Evolutionary conservation across 768 basidiomycete species (phyloP), one percentile per base, ranked within the genome.

Genomic region (Leccinum truebloodii): DNA sequence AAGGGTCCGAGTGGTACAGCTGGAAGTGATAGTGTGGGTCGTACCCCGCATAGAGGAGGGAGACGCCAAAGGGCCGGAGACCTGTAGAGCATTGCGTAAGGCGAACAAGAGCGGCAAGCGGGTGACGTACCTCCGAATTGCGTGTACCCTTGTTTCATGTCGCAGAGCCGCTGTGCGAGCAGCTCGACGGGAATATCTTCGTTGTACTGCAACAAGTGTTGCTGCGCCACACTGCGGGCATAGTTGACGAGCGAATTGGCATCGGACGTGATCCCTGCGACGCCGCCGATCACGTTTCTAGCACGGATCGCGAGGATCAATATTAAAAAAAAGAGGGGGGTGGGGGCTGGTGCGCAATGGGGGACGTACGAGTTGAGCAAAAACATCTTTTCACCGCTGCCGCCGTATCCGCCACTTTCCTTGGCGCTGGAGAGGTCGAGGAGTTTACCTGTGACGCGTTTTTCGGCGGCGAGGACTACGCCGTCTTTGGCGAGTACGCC

Each of bases 91-190:
- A 22, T 37, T 46, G 10, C 22, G 28, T 28, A n/a, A 6, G 32
- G 39, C 4, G 48, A 22, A n/a, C 16, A 3, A 22, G 5, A n/a
- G 35, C 5, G 12, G n/a, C 35, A 6, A 20, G 41, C 0, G 4
- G 4, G 2, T n/a, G 41, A 59, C 83, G 62, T 65, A 90, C 94
- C 95, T 79, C 96, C 95, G 65, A 86, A 95, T 70, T 98, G 96
- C 41, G 96, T 98, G 73, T 98, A 98, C 8, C 95, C 95, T 73
- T 99, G 97, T 80, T 99, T 99, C 81, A 96, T 86, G 77, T 99
- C 92, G 69, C 96, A 98, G 60, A 99, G 77, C 58, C 90, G 83
- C 72, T 98, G 95, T 13, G 95, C 91, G 58, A 99, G 87, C 68
- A 96, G 80, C 75, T 99, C 97, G 32, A 98, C 97, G 6, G 96